Conservation (phyloP, 1,284 basidiomycete genomes). For the Cystobasidium slooffiae region DNA sequence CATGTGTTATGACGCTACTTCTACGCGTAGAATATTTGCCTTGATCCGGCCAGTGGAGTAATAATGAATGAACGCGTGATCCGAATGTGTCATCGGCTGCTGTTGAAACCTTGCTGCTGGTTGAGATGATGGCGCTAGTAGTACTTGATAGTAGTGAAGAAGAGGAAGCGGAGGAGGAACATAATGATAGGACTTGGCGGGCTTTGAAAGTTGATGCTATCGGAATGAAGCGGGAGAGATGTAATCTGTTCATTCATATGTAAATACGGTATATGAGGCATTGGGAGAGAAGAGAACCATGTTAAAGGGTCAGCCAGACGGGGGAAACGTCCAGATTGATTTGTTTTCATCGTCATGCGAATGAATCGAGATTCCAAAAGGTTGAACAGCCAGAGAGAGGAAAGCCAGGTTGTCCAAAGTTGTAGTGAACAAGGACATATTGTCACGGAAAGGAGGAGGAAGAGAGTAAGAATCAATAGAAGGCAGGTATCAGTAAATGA, state of each 20-base stretch:
- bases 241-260: conserved; percentile 4
- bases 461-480: too few species aligned
- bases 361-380: too few species aligned
- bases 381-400: too few species aligned
- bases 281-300: background rate
- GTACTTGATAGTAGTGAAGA: background rate
- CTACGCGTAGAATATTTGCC: conserved; percentile 34
- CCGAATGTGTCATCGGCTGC: conserved; percentile 7
- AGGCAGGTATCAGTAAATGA: too few species aligned
- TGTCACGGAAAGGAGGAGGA: too few species aligned
- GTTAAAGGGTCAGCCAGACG: background rate
- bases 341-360: too few species aligned
- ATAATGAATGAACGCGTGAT: conserved; percentile 26
- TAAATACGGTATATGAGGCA: background rate
- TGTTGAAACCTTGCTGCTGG: too few species aligned
- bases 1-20: conserved; percentile 12
- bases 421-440: too few species aligned
- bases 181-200: conserved; percentile 26
- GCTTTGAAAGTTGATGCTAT: conserved; percentile 40
- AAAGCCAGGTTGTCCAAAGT: too few species aligned
- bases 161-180: background rate
- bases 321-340: background rate
- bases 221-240: conserved; percentile 32
- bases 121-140: too few species aligned
- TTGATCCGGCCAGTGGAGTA: conserved; percentile 34